Evolutionary conservation across 257 asterid species (phyloP).

Genomic region (Nicotiana knightiana): DNA sequence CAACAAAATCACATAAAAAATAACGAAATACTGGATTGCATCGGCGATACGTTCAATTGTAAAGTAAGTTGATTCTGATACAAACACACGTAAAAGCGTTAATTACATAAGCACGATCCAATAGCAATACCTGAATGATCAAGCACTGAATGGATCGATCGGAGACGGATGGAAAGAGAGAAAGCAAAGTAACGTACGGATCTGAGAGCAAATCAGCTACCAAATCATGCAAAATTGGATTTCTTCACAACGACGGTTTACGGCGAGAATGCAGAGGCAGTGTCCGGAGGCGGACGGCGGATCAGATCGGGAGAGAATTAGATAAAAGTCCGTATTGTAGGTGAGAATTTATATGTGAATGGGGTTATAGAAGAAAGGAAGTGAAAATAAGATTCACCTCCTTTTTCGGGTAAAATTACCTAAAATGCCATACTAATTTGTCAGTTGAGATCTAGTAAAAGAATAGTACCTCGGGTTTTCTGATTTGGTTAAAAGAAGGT

Average conservation of each 20-base stretch:
- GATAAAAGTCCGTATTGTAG: background rate
- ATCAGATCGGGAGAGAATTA: background rate
- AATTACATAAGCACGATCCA: background rate
- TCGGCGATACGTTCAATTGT: background rate
- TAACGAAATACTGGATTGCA: background rate
- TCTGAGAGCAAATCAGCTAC: background rate
- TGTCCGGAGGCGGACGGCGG: constrained; percentile 3
- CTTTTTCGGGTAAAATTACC: background rate
- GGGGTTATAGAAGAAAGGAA: background rate
- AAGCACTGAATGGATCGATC: background rate
- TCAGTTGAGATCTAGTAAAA: background rate
- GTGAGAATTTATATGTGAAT: background rate
- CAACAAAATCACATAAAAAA: background rate
- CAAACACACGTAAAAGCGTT: background rate
- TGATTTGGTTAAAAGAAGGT: background rate
- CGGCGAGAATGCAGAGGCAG: background rate
- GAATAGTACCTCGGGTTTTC: background rate
- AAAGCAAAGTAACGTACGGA: background rate
- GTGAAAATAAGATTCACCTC: constrained; percentile 7
- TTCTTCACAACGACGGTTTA: background rate
- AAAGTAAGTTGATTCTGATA: background rate
- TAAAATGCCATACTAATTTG: background rate
- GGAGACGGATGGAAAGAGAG: background rate
- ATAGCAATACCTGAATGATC: background rate
- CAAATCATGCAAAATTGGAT: background rate